Evolutionary conservation across 164 flowering plant genomes (phyloP), one percentile per base, ranked within the genome.

Genomic region (Annona cherimola): DNA sequence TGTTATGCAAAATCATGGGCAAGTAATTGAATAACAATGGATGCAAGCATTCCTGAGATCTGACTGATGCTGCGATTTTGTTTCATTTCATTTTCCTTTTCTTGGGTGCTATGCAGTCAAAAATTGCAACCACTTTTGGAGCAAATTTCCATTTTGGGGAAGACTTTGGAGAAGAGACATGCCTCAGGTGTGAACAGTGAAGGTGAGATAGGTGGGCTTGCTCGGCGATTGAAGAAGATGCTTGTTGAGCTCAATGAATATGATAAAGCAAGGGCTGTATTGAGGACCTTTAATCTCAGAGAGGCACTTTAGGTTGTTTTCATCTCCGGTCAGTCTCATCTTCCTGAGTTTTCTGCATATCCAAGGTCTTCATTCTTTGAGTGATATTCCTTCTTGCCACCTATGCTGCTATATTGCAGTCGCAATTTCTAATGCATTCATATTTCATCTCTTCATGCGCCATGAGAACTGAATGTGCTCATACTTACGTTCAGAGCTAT

Each of bases 211-310:
- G 71, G 68, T 50, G 86, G 89, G 63, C 92, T 95, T 73, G 99
- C 93, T 26, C 93, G 96, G 42, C 76, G 96, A 12, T 61, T 93
- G 82, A 95, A 86, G 86, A 86, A 81, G 75, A 89, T 95, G 89
- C 84, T 93, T 14, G 97, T 90, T 62, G 94, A 91, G 42, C 89
- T 95, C 45, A 90, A 91, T 60, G 91, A 93, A 73, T 91, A 95
- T 76, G 98, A 95, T 71, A 79, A 79, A 73, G 99, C 97, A 54
- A 80, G 96, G 78, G 85, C 81, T 7, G 78, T 93, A 14, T 80
- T 82, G 16, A 87, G 86, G 79, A 80, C 88, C 69, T 93, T 95
- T 74, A 83, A 86, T 79, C 90, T 91, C 60, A 90, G 80, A 78
- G 98, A 95, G 77, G 97, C 98, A 7, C 74, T 94, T 66, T 92